phyloP scores from a whole-genome alignment of 306 rosid genomes.

The Pyrus pyrifolia region DNA sequence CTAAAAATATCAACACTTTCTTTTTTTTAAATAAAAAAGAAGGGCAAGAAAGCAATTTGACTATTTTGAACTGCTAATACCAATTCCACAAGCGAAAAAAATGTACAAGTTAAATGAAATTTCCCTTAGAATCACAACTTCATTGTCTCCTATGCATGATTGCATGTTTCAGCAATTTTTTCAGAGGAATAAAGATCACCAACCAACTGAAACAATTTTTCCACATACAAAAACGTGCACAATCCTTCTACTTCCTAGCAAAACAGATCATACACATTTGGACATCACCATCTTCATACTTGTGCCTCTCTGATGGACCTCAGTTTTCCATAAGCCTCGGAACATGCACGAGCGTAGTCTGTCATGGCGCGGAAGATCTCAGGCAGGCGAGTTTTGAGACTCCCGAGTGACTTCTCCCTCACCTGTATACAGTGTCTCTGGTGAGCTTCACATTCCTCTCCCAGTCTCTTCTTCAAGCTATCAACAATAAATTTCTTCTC shows the following conservation, averaged over 20 bases:
- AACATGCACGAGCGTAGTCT: conserved; percentile 47
- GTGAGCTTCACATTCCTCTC: conserved; percentile 63
- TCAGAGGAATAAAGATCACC: conserved; percentile 23
- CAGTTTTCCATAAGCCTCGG: conserved; percentile 51
- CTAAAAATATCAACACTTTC: too few relatives aligned
- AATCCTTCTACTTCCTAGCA: conserved; percentile 5
- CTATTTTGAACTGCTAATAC: neutral
- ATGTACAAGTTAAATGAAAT: neutral
- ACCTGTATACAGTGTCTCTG: conserved; percentile 60
- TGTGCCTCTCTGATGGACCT: conserved; percentile 31
- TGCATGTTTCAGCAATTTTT: conserved; percentile 26
- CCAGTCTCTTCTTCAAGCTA: conserved; percentile 68
- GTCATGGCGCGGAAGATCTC: conserved; percentile 70
- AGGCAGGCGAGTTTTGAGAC: conserved; percentile 70
- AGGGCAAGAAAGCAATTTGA: neutral
- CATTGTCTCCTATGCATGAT: neutral
- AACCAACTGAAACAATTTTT: conserved; percentile 19
- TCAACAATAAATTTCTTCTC: conserved; percentile 62
- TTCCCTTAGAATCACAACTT: neutral
- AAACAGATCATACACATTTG: conserved; percentile 13
- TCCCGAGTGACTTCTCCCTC: conserved; percentile 66
- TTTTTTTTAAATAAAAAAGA: too few relatives aligned
- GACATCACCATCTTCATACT: conserved; percentile 21
- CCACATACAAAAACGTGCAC: conserved; percentile 8
- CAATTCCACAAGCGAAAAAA: neutral